Base-by-base conservation (phyloP, 2,329 filamentous ascomycete species). In the Cladosporium sp. region DNA sequence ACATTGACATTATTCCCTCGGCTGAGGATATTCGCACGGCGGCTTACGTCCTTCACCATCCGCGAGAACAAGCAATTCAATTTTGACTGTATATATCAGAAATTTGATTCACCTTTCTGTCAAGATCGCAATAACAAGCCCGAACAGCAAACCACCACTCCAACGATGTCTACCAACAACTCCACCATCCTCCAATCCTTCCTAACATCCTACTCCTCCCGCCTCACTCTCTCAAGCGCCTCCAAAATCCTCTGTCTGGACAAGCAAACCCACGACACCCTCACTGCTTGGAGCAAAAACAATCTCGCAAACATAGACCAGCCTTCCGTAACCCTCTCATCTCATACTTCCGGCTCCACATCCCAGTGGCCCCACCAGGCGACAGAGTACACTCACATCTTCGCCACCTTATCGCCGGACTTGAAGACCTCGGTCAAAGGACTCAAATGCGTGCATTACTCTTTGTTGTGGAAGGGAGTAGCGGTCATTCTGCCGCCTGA, bases 171-270 rank as follows among this genome's bases (percentile, higher is more conserved):
- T 34, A 38, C 17, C n/a, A n/a, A 22, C 22, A 36, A 22, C 22
- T 19, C 28, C 20, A 47, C 22, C 25, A 43, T 39, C 28, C 56
- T 59, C 49, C 17, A 37, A n/a, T 34, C 56, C 19, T 59, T 59
- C 56, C 49, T 59, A 30, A 19, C 40, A 36, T 39, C 42, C 9
- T 59, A 59, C 47, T 43, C 38, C 28, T 37, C 56, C 34, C 56
- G 56, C 17, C 56, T 59, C 38, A 25, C 39, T 28, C 30, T 59
- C 56, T 59, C 56, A 12, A 8, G 47, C 38, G 49, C 47, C 15
- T 59, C 56, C 47, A 59, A 59, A 19, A 59, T 59, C 56, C 56
- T 59, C 39, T 52, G 47, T 49, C 50, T 59, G 20, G 47, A 51
- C 47, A 5, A n/a, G 5, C 15, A 14, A 17, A 45, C 50, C n/a